Conservation (phyloP, 495 filamentous ascomycete species). For the Aspergillus mulundensis region DNA sequence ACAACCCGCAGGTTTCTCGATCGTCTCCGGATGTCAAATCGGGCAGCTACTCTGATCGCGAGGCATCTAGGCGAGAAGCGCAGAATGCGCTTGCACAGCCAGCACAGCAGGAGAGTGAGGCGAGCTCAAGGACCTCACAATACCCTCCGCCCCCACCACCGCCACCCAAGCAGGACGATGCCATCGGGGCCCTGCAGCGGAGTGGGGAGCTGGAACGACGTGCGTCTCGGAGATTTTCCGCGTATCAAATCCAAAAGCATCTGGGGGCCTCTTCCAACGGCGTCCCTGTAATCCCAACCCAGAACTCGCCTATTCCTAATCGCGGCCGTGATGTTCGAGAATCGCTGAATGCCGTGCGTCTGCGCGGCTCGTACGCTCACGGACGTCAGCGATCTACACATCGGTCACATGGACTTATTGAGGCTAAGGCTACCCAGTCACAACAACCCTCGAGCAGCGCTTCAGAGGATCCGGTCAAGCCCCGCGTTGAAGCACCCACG, state of each 20-base stretch:
- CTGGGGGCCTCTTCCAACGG: constrained; percentile 76
- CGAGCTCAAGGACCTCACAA: constrained; percentile 34
- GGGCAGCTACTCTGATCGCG: constrained; percentile 35
- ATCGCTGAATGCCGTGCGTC: constrained; percentile 86
- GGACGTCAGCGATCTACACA: constrained; percentile 56
- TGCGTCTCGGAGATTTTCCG: constrained; percentile 87
- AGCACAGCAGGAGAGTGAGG: constrained; percentile 51
- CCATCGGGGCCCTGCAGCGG: constrained; percentile 82
- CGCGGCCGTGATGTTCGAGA: constrained; percentile 84
- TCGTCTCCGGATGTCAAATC: constrained; percentile 34
- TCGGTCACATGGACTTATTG: constrained; percentile 55
- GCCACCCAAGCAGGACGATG: constrained; percentile 81
- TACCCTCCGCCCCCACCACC: constrained; percentile 68
- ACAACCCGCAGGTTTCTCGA: constrained; percentile 37
- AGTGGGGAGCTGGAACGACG: constrained; percentile 90
- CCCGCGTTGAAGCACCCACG: constrained; percentile 29
- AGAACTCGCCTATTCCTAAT: constrained; percentile 85
- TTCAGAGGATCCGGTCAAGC: constrained; percentile 35
- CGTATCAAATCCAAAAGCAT: constrained; percentile 93
- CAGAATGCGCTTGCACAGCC: constrained; percentile 51
- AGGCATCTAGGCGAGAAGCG: constrained; percentile 46
- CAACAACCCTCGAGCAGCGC: constrained; percentile 59
- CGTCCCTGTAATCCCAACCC: constrained; percentile 78
- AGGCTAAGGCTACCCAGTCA: constrained; percentile 49
- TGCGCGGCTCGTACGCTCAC: constrained; percentile 65